phyloP scores from a whole-genome alignment of 2,329 filamentous ascomycete species.

The Exophiala xenobiotica region DNA sequence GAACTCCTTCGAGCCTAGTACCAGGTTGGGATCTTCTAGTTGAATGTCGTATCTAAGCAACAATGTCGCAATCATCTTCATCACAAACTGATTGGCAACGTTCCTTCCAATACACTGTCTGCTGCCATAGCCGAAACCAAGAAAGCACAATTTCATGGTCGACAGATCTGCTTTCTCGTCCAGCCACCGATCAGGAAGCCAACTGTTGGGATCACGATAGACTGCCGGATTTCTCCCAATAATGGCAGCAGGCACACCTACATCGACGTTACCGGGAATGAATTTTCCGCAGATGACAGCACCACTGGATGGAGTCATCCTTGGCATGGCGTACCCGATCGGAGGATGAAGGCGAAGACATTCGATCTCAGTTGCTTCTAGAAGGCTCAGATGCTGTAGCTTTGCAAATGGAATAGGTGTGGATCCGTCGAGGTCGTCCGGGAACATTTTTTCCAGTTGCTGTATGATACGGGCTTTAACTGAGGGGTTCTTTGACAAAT shows the following conservation, averaged over 20 bases:
- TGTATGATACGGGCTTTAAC: slow-evolving; percentile 14
- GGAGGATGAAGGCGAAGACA: slow-evolving; percentile 22
- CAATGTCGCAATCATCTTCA: slow-evolving; percentile 22
- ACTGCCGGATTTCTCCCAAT: slow-evolving; percentile 19
- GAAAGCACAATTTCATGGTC: slow-evolving; percentile 19
- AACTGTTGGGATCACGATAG: slow-evolving; percentile 21
- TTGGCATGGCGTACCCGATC: slow-evolving; percentile 34
- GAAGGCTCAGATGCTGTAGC: slow-evolving; percentile 17
- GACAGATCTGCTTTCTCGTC: slow-evolving; percentile 19
- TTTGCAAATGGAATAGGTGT: slow-evolving; percentile 14
- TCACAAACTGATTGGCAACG: slow-evolving; percentile 24
- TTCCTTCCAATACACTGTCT: slow-evolving; percentile 23
- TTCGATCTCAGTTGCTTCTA: slow-evolving; percentile 20
- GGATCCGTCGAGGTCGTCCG: slow-evolving; percentile 14
- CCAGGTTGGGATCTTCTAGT: slow-evolving; percentile 18
- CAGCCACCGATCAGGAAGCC: slow-evolving; percentile 26
- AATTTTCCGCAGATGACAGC: slow-evolving; percentile 31
- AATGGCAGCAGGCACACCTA: slow-evolving; percentile 21
- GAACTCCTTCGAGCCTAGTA: slow-evolving; percentile 21
- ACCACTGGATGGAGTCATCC: slow-evolving; percentile 34
- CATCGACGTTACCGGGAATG: slow-evolving; percentile 31
- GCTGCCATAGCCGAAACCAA: slow-evolving; percentile 23
- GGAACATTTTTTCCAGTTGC: slow-evolving; percentile 22
- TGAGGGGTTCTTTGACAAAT: slow-evolving; percentile 21
- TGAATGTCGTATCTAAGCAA: slow-evolving; percentile 21